phyloP scores from a whole-genome alignment of 176 grass and related monocot species.

The Musa itinerans region DNA sequence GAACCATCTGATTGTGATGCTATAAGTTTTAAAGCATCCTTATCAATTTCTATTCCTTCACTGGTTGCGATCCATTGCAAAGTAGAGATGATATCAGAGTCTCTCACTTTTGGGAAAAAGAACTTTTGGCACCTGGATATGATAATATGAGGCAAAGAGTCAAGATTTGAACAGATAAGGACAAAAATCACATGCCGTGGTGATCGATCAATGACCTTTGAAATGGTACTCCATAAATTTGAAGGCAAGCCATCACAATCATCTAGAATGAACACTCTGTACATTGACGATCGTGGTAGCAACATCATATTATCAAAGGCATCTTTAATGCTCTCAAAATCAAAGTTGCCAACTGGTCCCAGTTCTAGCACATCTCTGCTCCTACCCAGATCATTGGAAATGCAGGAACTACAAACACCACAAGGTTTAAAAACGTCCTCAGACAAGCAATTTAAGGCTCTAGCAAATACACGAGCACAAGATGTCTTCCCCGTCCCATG shows the following conservation, averaged over 20 bases:
- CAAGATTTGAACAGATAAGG: conserved; percentile 55
- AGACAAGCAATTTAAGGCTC: conserved; percentile 76
- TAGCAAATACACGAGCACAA: conserved; percentile 64
- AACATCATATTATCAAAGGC: conserved; percentile 58
- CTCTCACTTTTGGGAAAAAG: conserved; percentile 85
- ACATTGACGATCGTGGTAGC: conserved; percentile 33
- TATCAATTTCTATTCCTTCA: conserved; percentile 80
- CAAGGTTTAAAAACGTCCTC: conserved; percentile 50
- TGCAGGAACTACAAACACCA: conserved; percentile 55
- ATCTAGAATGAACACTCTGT: conserved; percentile 78
- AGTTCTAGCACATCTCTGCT: conserved; percentile 12
- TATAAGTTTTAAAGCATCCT: conserved; percentile 85
- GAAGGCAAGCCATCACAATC: conserved; percentile 62
- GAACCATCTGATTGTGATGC: conserved; percentile 84
- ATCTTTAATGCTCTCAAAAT: conserved; percentile 29
- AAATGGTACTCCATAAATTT: conserved; percentile 78
- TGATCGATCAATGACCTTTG: conserved; percentile 51
- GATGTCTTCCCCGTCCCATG: conserved; percentile 88
- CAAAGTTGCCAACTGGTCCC: conserved; percentile 11
- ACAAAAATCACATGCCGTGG: conserved; percentile 68
- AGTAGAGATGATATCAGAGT: conserved; percentile 65
- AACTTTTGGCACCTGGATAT: conserved; percentile 95
- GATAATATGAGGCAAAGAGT: conserved; percentile 71
- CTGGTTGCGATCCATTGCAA: conserved; percentile 83
- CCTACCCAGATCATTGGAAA: conserved; percentile 39